These are phyloP conservation scores for Sugiyamaella smithiae DNA, from an alignment of 805 yeast genomes.

Conservation along the genomic window DNA sequence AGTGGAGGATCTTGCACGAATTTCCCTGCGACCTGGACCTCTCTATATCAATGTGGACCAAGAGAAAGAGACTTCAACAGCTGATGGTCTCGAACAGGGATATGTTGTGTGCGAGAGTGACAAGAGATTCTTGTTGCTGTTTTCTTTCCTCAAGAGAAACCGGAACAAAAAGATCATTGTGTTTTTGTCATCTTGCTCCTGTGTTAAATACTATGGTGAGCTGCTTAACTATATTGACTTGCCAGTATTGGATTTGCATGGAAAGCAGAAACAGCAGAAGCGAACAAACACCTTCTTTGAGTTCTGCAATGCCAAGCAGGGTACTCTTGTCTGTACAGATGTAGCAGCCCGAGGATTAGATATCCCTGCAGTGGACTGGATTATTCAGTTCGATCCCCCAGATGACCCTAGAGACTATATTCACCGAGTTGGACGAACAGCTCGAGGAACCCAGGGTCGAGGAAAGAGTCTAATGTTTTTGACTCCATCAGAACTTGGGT, in stretches of 20 bases:
- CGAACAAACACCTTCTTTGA: slow-evolving; percentile 97
- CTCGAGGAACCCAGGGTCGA: slow-evolving; percentile 78
- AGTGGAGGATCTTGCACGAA: slow-evolving; percentile 96
- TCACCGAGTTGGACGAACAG: slow-evolving; percentile 99
- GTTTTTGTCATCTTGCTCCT: slow-evolving; percentile 92
- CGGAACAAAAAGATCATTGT: slow-evolving; percentile 85
- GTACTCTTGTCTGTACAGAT: slow-evolving; percentile 91
- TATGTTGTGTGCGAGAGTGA: slow-evolving; percentile 97
- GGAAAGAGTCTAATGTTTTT: slow-evolving; percentile 95
- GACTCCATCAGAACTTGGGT: slow-evolving; percentile 91
- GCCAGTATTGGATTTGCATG: slow-evolving; percentile 95
- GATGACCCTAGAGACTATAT: slow-evolving; percentile 99
- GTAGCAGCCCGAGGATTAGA: slow-evolving; percentile 99
- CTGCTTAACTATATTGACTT: slow-evolving; percentile 91
- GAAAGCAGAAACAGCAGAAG: slow-evolving; percentile 98
- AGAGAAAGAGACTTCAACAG: slow-evolving; percentile 81
- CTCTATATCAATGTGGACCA: slow-evolving; percentile 89
- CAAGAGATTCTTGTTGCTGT: slow-evolving; percentile 82
- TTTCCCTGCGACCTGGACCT: slow-evolving; percentile 92
- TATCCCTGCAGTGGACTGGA: slow-evolving; percentile 99
- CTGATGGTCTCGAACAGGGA: slow-evolving; percentile 96
- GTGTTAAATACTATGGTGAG: slow-evolving; percentile 95
- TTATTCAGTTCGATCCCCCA: slow-evolving; percentile 98
- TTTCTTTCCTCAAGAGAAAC: slow-evolving; percentile 91
- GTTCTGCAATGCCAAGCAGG: slow-evolving; percentile 94